These are phyloP conservation scores for Rhododendron simsii DNA, from an alignment of 148 eudicot species.

Conservation along the genomic window DNA sequence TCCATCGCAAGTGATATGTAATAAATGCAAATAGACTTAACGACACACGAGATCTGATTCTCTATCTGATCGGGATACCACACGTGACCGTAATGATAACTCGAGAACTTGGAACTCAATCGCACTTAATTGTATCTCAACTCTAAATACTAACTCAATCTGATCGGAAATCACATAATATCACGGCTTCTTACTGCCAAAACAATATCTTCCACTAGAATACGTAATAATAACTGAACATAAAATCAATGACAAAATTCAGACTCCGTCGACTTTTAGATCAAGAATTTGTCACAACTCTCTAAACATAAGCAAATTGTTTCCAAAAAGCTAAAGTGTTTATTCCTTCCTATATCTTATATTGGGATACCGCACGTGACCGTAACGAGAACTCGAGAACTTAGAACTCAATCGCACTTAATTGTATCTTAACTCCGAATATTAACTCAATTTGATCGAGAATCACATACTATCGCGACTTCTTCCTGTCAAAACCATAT, in stretches of 20 bases:
- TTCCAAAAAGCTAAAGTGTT: background rate
- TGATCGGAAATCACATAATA: background rate
- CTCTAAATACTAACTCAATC: background rate
- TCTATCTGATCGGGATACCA: too few relatives aligned
- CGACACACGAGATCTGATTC: background rate
- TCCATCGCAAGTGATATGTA: background rate
- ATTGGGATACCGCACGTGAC: too few relatives aligned
- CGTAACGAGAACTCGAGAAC: too few relatives aligned
- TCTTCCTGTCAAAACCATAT: background rate
- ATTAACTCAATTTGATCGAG: background rate
- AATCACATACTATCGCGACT: background rate
- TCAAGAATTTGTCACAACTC: background rate
- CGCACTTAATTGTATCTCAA: background rate
- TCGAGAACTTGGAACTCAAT: background rate
- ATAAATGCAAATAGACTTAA: background rate
- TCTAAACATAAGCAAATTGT: background rate
- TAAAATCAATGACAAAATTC: background rate
- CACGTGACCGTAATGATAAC: background rate
- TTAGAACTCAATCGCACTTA: background rate
- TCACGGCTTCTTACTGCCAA: background rate
- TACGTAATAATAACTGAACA: background rate
- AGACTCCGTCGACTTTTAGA: background rate
- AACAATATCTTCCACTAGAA: background rate
- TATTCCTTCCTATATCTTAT: background rate
- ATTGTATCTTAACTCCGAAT: background rate